Conservation (phyloP, 148 eudicot genomes). For the Dysphania ambrosioides region DNA sequence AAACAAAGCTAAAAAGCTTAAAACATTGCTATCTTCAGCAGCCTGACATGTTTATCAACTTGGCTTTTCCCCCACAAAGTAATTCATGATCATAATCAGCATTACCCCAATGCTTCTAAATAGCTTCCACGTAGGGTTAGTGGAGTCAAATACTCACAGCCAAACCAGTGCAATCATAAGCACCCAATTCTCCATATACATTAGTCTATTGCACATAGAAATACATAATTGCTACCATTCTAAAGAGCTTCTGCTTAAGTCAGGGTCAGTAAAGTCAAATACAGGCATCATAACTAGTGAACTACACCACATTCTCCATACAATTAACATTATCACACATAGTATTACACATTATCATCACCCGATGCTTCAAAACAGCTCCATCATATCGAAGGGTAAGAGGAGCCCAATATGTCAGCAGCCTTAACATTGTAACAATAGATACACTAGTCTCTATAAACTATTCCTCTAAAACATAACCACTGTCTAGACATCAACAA, state of each 20-base stretch:
- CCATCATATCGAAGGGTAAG: background rate
- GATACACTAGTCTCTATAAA: background rate
- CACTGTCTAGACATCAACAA: background rate
- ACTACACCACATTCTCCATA: too few species aligned
- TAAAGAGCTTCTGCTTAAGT: too few species aligned
- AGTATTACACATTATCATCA: background rate
- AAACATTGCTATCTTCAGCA: background rate
- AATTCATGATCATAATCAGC: background rate
- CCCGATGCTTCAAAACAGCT: background rate
- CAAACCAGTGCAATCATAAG: background rate
- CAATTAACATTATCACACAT: background rate
- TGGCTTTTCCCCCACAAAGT: background rate
- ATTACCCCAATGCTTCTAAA: background rate
- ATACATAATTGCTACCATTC: too few species aligned
- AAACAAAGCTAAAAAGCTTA: background rate
- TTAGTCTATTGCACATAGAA: too few species aligned
- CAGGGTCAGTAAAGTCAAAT: too few species aligned
- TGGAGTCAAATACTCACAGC: background rate
- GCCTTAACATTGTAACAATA: background rate
- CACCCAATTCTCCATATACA: background rate
- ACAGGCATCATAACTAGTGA: too few species aligned
- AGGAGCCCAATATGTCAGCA: too few species aligned
- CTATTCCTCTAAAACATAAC: background rate
- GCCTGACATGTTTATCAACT: background rate
- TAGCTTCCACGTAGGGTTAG: background rate